Conservation (phyloP, 2,329 filamentous ascomycete species). For the Pseudopithomyces maydicus region DNA sequence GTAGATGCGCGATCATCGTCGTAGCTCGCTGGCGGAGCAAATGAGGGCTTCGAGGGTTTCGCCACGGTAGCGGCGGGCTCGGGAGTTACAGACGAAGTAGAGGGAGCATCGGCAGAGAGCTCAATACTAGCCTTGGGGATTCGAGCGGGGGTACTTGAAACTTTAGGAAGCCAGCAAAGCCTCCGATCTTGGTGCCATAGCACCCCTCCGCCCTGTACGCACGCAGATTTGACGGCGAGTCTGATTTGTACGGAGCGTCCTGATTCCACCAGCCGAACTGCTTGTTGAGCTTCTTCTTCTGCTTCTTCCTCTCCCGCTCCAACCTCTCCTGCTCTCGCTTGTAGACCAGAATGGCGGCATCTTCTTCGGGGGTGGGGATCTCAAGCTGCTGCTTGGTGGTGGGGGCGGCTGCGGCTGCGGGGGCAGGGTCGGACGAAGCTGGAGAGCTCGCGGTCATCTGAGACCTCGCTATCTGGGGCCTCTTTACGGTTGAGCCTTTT, state of each 20-base stretch:
- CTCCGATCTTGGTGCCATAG: slow-evolving; percentile 28
- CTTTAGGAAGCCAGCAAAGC: slow-evolving; percentile 31
- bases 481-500: slow-evolving; percentile 31
- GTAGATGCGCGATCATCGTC: neutral
- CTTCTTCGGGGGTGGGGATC: slow-evolving; percentile 85
- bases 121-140: slow-evolving; percentile 21
- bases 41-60: slow-evolving; percentile 46
- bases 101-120: slow-evolving; percentile 11
- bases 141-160: slow-evolving; percentile 15
- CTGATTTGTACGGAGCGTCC: slow-evolving; percentile 28
- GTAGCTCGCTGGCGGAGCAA: slow-evolving; percentile 53
- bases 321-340: slow-evolving; percentile 74
- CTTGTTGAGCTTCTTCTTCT: slow-evolving; percentile 75
- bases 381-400: slow-evolving; percentile 8
- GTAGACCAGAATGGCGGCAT: slow-evolving; percentile 68
- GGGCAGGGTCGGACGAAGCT: slow-evolving; percentile 18
- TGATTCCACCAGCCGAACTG: slow-evolving; percentile 64
- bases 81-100: slow-evolving; percentile 20
- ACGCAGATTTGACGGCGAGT: slow-evolving; percentile 30
- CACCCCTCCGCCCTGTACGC: slow-evolving; percentile 33
- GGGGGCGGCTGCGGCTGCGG: slow-evolving; percentile 13
- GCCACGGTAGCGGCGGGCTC: slow-evolving; percentile 11
- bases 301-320: slow-evolving; percentile 62
- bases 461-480: slow-evolving; percentile 24
- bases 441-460: slow-evolving; percentile 16